phyloP scores from a whole-genome alignment of 306 rosid species.

The Trichosanthes truncata region DNA sequence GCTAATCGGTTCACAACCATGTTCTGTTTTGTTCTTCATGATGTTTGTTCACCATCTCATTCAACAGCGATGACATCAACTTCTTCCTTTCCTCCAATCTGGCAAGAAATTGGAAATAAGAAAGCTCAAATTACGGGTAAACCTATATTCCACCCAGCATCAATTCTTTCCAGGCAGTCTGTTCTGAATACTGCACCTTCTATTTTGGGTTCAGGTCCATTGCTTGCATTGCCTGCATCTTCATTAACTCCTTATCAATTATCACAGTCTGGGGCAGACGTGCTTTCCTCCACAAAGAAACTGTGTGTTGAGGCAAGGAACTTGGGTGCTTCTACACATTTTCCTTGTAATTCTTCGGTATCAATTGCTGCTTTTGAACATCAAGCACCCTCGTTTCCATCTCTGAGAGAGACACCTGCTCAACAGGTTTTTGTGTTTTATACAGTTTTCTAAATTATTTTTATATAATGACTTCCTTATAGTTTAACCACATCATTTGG shows the following conservation, averaged over 20 bases:
- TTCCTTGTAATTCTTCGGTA: constrained; percentile 25
- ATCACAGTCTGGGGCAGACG: constrained; percentile 19
- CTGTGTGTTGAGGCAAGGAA: constrained; percentile 21
- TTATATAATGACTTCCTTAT: background rate
- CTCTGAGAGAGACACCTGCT: constrained; percentile 23
- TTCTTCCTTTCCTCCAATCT: constrained; percentile 20
- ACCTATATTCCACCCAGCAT: constrained; percentile 23
- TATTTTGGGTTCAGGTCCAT: constrained; percentile 30
- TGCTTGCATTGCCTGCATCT: constrained; percentile 27
- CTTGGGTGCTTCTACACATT: constrained; percentile 12
- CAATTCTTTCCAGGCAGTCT: constrained; percentile 26
- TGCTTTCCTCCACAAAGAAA: constrained; percentile 21
- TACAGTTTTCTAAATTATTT: background rate
- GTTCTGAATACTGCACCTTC: constrained; percentile 26
- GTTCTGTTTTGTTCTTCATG: constrained; percentile 25
- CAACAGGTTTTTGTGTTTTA: constrained; percentile 35
- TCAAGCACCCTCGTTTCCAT: constrained; percentile 45
- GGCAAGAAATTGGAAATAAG: constrained; percentile 22
- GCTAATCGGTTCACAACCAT: constrained; percentile 20
- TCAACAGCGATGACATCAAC: constrained; percentile 14
- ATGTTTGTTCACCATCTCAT: constrained; percentile 36
- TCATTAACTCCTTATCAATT: constrained; percentile 34
- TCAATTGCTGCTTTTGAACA: background rate
- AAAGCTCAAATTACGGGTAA: constrained; percentile 26
- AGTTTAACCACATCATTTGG: background rate